phyloP scores from a whole-genome alignment of 345 rosid species.

The Linum usitatissimum region DNA sequence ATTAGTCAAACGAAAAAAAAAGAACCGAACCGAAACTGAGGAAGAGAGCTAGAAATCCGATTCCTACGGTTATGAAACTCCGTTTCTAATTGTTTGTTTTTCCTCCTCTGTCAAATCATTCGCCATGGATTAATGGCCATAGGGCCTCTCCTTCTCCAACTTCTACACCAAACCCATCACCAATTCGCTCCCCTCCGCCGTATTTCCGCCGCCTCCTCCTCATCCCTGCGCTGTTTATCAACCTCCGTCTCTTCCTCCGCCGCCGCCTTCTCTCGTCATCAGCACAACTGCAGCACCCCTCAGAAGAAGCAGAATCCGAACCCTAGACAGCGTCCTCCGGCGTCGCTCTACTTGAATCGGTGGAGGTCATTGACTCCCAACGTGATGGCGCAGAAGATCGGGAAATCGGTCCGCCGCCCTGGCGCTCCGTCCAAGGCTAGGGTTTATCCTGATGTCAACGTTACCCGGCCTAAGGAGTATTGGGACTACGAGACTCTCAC shows the following conservation, averaged over 20 bases:
- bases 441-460: slow-evolving; percentile 87
- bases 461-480: slow-evolving; percentile 78
- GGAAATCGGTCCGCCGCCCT: slow-evolving; percentile 77
- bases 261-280: background rate
- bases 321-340: slow-evolving; percentile 11
- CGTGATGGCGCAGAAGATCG: slow-evolving; percentile 97
- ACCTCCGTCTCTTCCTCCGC: background rate
- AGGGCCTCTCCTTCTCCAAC: slow-evolving; percentile 33
- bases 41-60: background rate
- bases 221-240: slow-evolving; percentile 14
- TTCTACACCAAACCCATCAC: slow-evolving; percentile 14
- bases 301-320: slow-evolving; percentile 9
- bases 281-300: slow-evolving; percentile 25
- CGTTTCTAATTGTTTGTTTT: background rate
- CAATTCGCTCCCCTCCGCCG: slow-evolving; percentile 10
- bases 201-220: slow-evolving; percentile 2
- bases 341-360: slow-evolving; percentile 12
- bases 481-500: slow-evolving; percentile 87
- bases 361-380: slow-evolving; percentile 26
- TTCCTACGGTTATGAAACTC: background rate
- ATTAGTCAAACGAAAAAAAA: no score
- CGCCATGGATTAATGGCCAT: slow-evolving; percentile 49
- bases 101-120: background rate
- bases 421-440: slow-evolving; percentile 94
- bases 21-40: background rate